Evolutionary conservation across 768 basidiomycete genomes (phyloP), one percentile per base, ranked within the genome.

Genomic region (Fomitopsis pulvina): DNA sequence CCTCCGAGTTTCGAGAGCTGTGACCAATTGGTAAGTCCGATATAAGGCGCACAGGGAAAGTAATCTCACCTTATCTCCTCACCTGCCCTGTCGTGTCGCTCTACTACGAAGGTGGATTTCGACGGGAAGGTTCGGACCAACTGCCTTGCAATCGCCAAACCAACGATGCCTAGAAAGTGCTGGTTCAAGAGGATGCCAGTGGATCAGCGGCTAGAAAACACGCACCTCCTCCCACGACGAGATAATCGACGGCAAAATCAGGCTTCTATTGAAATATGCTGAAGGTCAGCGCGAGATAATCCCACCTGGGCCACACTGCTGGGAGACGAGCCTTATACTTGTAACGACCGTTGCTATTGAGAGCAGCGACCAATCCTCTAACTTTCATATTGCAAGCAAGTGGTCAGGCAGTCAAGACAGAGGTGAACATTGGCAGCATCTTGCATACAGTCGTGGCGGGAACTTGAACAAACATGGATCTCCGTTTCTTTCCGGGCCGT

Each of bases 1-100:
- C 94, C 61, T 96, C 94, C 0, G 92, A 94, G 64, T 95, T 96
- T 14, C 94, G 80, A 34, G 90, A 92, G 64, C 92, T 2, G 39
- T 37, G 39, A 44, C 39, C 46, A 53, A n/a, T 50, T 45, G n/a
- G n/a, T n/a, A n/a, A n/a, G n/a, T n/a, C n/a, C n/a, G n/a, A n/a
- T 12, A 16, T 41, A 40, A 8, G 18, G 32, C 18, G 27, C 4
- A 16, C 43, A 34, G 39, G 52, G 21, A 47, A 30, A 45, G 34
- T 22, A 48, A 12, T 45, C 30, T 46, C 58, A 20, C 28, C 59
- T 39, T 58, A 83, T 90, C 91, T 95, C 20, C 73, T 95, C 65
- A 97, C 94, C 63, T 93, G 85, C 1, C 94, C 71, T 72, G 10
- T 62, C 57, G 60, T 88, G 85, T 57, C 94, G 70, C 63, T 97